These are phyloP conservation scores for Talaromyces sp. DNA, from an alignment of 2,329 filamentous ascomycete genomes.

Conservation along the genomic window DNA sequence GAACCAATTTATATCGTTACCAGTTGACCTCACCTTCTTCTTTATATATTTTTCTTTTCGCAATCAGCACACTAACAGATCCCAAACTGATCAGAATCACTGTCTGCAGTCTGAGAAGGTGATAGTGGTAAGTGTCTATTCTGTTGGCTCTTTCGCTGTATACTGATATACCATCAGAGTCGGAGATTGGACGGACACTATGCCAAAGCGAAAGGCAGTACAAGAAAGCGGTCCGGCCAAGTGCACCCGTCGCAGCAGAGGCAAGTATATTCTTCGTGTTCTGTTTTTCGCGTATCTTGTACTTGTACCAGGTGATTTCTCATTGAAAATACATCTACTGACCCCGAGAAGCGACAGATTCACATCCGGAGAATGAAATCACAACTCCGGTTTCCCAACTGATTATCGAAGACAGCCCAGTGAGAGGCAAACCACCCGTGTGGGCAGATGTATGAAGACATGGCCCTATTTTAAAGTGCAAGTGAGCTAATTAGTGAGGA, in stretches of 20 bases:
- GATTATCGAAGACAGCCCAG: background rate
- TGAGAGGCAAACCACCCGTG: slow-evolving; percentile 42
- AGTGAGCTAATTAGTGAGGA: background rate
- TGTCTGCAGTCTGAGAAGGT: no score
- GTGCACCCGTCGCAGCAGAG: background rate
- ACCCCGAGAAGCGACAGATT: background rate
- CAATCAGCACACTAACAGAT: no score
- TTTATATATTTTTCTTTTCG: background rate
- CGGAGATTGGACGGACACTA: background rate
- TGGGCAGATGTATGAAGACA: slow-evolving; percentile 48
- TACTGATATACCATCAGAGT: no score
- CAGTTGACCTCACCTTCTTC: background rate
- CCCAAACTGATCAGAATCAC: no score
- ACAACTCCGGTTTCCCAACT: background rate
- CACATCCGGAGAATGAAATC: background rate
- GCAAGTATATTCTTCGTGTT: background rate
- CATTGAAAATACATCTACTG: background rate
- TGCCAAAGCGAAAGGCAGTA: background rate
- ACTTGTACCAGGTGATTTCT: background rate
- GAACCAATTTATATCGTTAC: background rate
- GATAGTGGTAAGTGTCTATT: no score
- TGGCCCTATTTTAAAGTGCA: background rate
- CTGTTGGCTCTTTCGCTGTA: no score
- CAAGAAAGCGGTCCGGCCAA: background rate
- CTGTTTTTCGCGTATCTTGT: background rate